Evolutionary conservation across 1,284 basidiomycete genomes (phyloP).

Genomic region (Schizopora paradoxa): DNA sequence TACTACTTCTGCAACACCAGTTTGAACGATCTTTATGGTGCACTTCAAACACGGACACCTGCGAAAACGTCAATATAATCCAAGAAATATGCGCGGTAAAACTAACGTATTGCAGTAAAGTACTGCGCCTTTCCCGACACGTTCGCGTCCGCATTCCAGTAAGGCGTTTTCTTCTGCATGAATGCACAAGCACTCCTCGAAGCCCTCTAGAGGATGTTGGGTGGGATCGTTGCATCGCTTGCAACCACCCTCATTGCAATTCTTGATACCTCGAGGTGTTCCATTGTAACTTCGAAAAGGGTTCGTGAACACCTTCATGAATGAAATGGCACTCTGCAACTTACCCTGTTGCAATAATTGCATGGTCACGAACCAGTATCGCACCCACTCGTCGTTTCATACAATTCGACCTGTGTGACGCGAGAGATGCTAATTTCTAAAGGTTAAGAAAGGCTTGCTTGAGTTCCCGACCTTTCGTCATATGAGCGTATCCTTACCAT

Average conservation of each 20-base stretch:
- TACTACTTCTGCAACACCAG: conserved; percentile 88
- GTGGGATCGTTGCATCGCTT: conserved; percentile 65
- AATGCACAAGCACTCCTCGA: conserved; percentile 87
- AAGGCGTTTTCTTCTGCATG: conserved; percentile 99
- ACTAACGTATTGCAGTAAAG: conserved; percentile 86
- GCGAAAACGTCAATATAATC: conserved; percentile 11
- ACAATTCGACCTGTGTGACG: conserved; percentile 86
- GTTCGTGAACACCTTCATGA: not conserved
- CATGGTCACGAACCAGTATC: conserved; percentile 80
- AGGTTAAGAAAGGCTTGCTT: conserved; percentile 9
- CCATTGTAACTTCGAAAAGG: conserved; percentile 78
- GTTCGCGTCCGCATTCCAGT: conserved; percentile 84
- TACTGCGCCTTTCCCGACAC: conserved; percentile 77
- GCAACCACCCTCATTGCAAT: conserved; percentile 91
- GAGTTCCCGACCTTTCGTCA: conserved; percentile 18
- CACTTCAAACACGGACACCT: conserved; percentile 97
- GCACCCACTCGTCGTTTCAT: conserved; percentile 98
- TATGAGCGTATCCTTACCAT: conserved; percentile 55
- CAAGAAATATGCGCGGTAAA: not conserved
- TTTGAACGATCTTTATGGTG: conserved; percentile 96
- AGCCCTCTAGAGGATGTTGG: conserved; percentile 41
- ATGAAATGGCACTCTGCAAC: conserved; percentile 18
- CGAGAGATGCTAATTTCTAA: conserved; percentile 81
- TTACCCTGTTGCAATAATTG: conserved; percentile 89
- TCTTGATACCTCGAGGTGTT: conserved; percentile 83